These are phyloP conservation scores for Dothistroma pini DNA, from an alignment of 2,329 filamentous ascomycete species.

Conservation along the genomic window DNA sequence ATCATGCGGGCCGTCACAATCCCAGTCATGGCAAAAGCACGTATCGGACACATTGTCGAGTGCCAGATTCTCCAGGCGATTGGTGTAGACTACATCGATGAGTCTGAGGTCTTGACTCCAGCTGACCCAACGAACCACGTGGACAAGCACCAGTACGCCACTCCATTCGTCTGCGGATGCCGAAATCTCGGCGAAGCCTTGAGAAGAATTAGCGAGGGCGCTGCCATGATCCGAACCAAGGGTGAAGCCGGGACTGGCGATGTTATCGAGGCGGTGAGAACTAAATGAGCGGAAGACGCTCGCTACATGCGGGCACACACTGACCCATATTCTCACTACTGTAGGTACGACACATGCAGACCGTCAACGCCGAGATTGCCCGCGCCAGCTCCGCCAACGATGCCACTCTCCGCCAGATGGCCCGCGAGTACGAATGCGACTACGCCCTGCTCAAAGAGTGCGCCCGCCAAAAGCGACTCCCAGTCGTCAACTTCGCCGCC, in stretches of 20 bases:
- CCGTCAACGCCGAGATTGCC: conserved; percentile 77
- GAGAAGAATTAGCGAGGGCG: conserved; percentile 84
- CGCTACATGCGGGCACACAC: conserved; percentile 1
- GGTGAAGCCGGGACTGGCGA: conserved; percentile 97
- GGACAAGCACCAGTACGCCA: conserved; percentile 76
- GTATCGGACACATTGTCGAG: conserved; percentile 97
- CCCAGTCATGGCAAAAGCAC: conserved; percentile 97
- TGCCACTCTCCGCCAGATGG: conserved; percentile 71
- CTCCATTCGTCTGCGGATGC: conserved; percentile 95
- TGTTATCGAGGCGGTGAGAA: conserved; percentile 86
- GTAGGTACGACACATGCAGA: conserved; percentile 70
- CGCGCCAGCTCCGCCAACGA: conserved; percentile 63
- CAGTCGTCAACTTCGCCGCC: conserved; percentile 96
- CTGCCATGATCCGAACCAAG: conserved; percentile 98
- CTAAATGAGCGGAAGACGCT: conserved; percentile 12
- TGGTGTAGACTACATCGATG: conserved; percentile 96
- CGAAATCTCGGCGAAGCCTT: conserved; percentile 91
- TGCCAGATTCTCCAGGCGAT: conserved; percentile 95
- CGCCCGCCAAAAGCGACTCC: conserved; percentile 79
- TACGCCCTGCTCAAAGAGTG: conserved; percentile 79
- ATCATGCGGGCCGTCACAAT: conserved; percentile 95
- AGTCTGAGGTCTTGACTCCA: conserved; percentile 94
- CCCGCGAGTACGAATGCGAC: conserved; percentile 76
- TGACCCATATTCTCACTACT: not conserved
- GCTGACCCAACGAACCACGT: conserved; percentile 90